Evolutionary conservation across 805 yeast species (phyloP).

Genomic region (Saccharomycopsis lassenensis): DNA sequence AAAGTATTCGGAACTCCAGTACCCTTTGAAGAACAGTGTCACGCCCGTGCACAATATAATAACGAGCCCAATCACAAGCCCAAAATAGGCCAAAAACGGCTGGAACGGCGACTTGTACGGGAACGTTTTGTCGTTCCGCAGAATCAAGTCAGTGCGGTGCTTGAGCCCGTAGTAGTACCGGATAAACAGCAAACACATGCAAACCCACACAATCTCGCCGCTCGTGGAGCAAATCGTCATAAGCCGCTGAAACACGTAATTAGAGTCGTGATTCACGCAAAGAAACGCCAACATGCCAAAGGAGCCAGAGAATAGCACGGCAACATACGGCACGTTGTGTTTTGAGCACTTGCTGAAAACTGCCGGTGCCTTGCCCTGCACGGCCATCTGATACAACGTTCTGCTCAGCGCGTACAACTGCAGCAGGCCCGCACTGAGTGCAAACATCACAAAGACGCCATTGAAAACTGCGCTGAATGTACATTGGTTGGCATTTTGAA

Average conservation of each 20-base stretch:
- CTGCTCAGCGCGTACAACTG: constrained; percentile 53
- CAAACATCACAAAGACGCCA: constrained; percentile 42
- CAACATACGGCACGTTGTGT: constrained; percentile 60
- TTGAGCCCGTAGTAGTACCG: constrained; percentile 45
- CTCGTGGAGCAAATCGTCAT: constrained; percentile 50
- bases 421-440: constrained; percentile 45
- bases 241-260: constrained; percentile 44
- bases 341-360: constrained; percentile 48
- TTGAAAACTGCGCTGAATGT: constrained; percentile 37
- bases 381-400: constrained; percentile 42
- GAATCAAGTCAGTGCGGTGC: constrained; percentile 43
- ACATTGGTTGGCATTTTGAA: constrained; percentile 43
- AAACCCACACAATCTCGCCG: constrained; percentile 58
- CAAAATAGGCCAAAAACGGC: constrained; percentile 57
- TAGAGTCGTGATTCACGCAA: constrained; percentile 40
- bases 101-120: constrained; percentile 64
- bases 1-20: constrained; percentile 52
- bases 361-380: constrained; percentile 50
- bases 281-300: constrained; percentile 45
- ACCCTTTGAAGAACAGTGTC: constrained; percentile 43
- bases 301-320: constrained; percentile 47
- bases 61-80: constrained; percentile 41
- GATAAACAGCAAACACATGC: constrained; percentile 47
- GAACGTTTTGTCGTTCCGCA: constrained; percentile 45
- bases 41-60: constrained; percentile 51